Conservation (phyloP, 2,329 filamentous ascomycete genomes). For the Talaromyces sp. region DNA sequence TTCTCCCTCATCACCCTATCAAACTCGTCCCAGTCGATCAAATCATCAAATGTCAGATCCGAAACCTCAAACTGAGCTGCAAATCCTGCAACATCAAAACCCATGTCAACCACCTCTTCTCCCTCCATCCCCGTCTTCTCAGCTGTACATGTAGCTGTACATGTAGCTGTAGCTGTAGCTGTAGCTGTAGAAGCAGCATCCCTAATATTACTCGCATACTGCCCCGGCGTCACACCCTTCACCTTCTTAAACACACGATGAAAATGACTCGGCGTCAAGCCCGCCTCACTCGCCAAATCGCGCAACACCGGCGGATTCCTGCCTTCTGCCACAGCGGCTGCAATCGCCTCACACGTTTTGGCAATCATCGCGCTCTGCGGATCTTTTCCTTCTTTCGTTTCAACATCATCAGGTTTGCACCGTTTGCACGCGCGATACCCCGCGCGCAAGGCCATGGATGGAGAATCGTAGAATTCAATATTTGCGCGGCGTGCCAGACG, state of each 20-base stretch:
- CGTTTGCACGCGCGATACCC: conserved; percentile 55
- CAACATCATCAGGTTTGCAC: conserved; percentile 43
- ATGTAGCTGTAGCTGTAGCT: background rate
- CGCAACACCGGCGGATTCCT: conserved; percentile 35
- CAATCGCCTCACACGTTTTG: conserved; percentile 18
- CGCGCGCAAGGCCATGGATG: conserved; percentile 42
- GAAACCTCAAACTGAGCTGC: background rate
- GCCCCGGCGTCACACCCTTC: conserved; percentile 47
- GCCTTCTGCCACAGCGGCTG: conserved; percentile 17
- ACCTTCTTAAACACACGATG: conserved; percentile 52
- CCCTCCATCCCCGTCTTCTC: background rate
- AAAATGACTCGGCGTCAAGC: conserved; percentile 49
- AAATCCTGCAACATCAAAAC: background rate
- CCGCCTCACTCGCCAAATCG: conserved; percentile 43
- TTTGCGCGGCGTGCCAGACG: conserved; percentile 56
- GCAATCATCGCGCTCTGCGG: conserved; percentile 16
- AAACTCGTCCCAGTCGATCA: background rate
- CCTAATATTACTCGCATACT: conserved; percentile 20
- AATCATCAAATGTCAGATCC: background rate
- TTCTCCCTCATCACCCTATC: background rate
- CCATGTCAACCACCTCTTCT: background rate
- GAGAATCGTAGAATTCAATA: conserved; percentile 49
- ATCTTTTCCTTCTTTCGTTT: conserved; percentile 14
- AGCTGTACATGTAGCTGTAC: background rate
- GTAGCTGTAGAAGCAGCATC: background rate